Base-by-base conservation (phyloP, 352 stramenopile genomes). In the Phytopythium sindhum region DNA sequence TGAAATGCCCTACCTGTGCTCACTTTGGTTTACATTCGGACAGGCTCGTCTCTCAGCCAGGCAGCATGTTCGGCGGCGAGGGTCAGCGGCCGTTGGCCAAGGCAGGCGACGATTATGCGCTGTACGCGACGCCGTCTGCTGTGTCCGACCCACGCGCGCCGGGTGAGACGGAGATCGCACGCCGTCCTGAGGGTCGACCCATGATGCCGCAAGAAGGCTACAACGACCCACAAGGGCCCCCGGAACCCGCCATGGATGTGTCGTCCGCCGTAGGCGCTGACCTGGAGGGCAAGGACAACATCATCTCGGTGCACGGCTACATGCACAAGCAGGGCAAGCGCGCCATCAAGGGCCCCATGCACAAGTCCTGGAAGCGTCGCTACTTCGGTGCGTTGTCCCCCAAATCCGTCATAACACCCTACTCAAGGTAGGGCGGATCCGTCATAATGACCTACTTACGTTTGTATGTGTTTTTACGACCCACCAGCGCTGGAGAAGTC, bases 321-420 rank as follows among this genome's bases (percentile, higher is more conserved):
- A 72, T 90, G 71, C 80, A 90, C 81, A 90, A 90, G 70, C 81
- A 90, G 68, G 81, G 81, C 66, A 88, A 88, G 73, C 79, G 79
- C 52, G 68, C 75, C 28, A 81, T 90, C 63, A 90, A 90, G 69
- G 81, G 81, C 0, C 81, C 81, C 23, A 81, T 90, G 51, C 79
- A 88, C 75, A 90, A 90, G 70, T 78, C 64, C 28, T 90, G 81
- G 81, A 86, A 86, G 67, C 77, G 77, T 21, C 81, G 81, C 17
- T 90, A 89, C 70, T 90, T 90, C 69, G 81, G 67, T 73, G 28
- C 12, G 65, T 60, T n/a, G n/a, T n/a, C n/a, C n/a, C n/a, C n/a
- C n/a, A n/a, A n/a, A n/a, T n/a, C 31, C 23, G 31, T 35, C 31
- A 35, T 35, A 35, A 35, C 8, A 8, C 31, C 31, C 31, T 35